These are phyloP conservation scores for Fonsecaea nubica DNA, from an alignment of 2,329 filamentous ascomycete genomes.

Conservation along the genomic window DNA sequence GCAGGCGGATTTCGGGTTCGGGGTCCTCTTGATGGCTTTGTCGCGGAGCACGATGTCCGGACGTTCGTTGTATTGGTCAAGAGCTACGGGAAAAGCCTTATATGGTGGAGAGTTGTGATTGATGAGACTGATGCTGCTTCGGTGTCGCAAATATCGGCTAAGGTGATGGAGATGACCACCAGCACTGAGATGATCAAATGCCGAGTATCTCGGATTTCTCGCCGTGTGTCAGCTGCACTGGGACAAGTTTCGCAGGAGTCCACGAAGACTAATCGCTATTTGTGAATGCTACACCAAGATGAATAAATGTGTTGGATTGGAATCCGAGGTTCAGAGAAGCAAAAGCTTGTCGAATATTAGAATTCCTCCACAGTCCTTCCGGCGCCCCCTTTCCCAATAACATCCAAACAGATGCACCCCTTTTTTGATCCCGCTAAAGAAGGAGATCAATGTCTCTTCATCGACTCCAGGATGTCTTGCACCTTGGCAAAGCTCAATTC, in stretches of 20 bases:
- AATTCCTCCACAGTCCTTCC: not conserved
- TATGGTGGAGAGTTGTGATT: not conserved
- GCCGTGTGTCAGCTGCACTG: not conserved
- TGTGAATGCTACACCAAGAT: not conserved
- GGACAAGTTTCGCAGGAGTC: not conserved
- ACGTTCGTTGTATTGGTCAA: not conserved
- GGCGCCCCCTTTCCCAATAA: not conserved
- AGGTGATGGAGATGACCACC: not conserved
- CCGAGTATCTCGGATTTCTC: slow-evolving; percentile 16
- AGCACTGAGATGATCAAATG: not conserved
- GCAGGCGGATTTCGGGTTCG: not conserved
- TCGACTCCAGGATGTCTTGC: slow-evolving; percentile 19
- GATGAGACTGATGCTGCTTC: not conserved
- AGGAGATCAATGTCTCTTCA: slow-evolving; percentile 11
- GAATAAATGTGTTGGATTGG: not conserved
- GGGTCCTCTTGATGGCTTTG: not conserved
- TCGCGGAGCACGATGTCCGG: not conserved
- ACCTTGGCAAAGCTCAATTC: slow-evolving; percentile 38
- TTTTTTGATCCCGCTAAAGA: not conserved
- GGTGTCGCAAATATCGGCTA: not conserved
- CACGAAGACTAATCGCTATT: not conserved
- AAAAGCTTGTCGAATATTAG: not conserved
- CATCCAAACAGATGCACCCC: not conserved
- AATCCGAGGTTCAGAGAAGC: not conserved
- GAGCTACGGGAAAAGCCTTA: not conserved